Evolutionary conservation across 176 grass and related monocot genomes (phyloP).

Genomic region (Otatea glauca): DNA sequence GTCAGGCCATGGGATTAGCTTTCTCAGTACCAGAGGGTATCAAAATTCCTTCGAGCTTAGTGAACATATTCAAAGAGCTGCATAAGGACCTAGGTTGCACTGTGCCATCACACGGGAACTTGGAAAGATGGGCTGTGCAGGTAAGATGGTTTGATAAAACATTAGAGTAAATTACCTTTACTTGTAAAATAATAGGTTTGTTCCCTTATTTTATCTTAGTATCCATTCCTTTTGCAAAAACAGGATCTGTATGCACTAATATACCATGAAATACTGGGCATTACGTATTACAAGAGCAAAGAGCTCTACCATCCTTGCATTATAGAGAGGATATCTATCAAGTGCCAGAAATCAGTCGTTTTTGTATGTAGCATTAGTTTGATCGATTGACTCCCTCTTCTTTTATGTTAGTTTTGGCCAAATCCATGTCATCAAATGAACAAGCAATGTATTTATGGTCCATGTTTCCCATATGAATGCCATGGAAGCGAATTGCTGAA

Average conservation of each 20-base stretch:
- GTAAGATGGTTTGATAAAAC: constrained; percentile 41
- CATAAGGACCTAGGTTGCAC: constrained; percentile 76
- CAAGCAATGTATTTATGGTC: background rate
- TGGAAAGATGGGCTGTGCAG: constrained; percentile 99
- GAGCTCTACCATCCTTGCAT: background rate
- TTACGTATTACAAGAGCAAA: background rate
- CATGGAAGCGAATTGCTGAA: background rate
- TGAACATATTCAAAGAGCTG: constrained; percentile 94
- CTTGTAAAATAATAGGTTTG: background rate
- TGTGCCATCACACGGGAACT: constrained; percentile 86
- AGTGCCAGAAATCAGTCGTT: background rate
- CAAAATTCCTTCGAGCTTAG: constrained; percentile 82
- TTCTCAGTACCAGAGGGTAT: constrained; percentile 92
- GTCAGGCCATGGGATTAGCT: constrained; percentile 93
- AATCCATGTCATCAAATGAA: background rate
- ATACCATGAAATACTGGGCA: constrained; percentile 8
- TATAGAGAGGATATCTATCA: constrained; percentile 9
- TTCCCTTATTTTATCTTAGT: background rate
- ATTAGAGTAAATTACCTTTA: background rate
- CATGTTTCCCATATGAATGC: background rate
- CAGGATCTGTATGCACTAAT: constrained; percentile 1
- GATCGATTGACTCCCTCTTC: background rate
- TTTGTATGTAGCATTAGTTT: background rate
- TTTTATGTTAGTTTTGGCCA: background rate
- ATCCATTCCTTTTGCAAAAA: background rate